Evolutionary conservation across 768 basidiomycete genomes (phyloP), one percentile per base, ranked within the genome.

Genomic region (Dentipellis sp.): DNA sequence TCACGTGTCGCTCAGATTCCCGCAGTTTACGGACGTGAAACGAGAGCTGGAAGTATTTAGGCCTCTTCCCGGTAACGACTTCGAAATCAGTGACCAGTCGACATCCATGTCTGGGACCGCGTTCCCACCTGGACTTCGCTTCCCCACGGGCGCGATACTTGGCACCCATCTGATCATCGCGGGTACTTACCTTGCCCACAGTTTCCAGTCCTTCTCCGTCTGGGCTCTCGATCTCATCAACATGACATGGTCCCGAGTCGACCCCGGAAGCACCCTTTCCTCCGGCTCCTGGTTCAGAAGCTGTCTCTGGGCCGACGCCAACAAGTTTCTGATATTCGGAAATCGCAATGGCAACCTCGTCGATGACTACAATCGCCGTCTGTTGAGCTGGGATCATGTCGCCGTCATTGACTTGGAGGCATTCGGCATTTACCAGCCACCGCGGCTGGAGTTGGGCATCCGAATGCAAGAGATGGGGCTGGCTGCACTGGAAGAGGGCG

Each of bases 271-370:
- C 62, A 86, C 89, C 0, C 80, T 98, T 19, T 78, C 84, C 52
- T 79, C 80, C 42, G 95, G 97, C 12, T 95, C 92, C 9, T 98
- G 95, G 95, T 97, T 95, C 70, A 83, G 93, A 21, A 88, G 90
- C 21, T 89, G 91, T 55, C 73, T 94, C 14, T 95, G 91, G 90
- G 74, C 86, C 6, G 86, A 88, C 50, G 77, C 81, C 11, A 95
- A 89, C 72, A 85, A 84, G 65, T 89, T 94, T 58, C 72, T 97
- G 55, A 85, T 97, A 45, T 95, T 97, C 63, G 95, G 95, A 1
- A 94, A 97, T 69, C 79, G 83, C 22, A 75, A 84, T 56, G 90
- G 93, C 6, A 93, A 90, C 65, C 79, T 94, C 22, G 90, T 93
- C 5, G 88, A 91, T 56, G 93, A 97, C 64, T 94, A 94, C 67